These are phyloP conservation scores for Blastobotrys muscicola DNA, from an alignment of 805 yeast species.

Conservation along the genomic window DNA sequence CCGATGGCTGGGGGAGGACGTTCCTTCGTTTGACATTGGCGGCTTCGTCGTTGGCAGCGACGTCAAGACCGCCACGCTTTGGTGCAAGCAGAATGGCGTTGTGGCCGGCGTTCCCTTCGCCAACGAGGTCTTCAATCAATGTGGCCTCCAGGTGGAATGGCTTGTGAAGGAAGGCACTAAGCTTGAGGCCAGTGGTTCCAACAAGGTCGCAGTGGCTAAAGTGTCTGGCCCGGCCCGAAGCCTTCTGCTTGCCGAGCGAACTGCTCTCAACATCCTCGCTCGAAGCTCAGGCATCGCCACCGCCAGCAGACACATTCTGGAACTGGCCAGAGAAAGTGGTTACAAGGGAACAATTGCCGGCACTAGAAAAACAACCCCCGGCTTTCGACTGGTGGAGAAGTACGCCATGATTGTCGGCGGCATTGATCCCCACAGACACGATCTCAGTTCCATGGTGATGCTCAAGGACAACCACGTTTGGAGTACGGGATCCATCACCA, in stretches of 20 bases:
- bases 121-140: constrained; percentile 69
- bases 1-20: constrained; percentile 74
- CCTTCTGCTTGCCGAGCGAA: constrained; percentile 74
- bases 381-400: constrained; percentile 77
- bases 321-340: constrained; percentile 56
- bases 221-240: constrained; percentile 76
- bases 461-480: constrained; percentile 89
- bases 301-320: constrained; percentile 47
- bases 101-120: constrained; percentile 87
- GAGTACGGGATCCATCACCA: constrained; percentile 85
- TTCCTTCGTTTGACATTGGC: constrained; percentile 89
- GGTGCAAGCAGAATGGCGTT: constrained; percentile 73
- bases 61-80: constrained; percentile 60
- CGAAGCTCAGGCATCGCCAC: constrained; percentile 87
- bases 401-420: constrained; percentile 96
- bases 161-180: constrained; percentile 55
- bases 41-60: constrained; percentile 89
- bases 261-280: constrained; percentile 72
- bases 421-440: constrained; percentile 85
- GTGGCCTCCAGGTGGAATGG: constrained; percentile 69
- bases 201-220: constrained; percentile 65
- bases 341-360: constrained; percentile 86
- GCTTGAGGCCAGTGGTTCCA: constrained; percentile 35
- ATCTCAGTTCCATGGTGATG: constrained; percentile 91
- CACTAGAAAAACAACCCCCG: constrained; percentile 96